phyloP scores from a whole-genome alignment of 306 rosid species.

The Corylus avellana region DNA sequence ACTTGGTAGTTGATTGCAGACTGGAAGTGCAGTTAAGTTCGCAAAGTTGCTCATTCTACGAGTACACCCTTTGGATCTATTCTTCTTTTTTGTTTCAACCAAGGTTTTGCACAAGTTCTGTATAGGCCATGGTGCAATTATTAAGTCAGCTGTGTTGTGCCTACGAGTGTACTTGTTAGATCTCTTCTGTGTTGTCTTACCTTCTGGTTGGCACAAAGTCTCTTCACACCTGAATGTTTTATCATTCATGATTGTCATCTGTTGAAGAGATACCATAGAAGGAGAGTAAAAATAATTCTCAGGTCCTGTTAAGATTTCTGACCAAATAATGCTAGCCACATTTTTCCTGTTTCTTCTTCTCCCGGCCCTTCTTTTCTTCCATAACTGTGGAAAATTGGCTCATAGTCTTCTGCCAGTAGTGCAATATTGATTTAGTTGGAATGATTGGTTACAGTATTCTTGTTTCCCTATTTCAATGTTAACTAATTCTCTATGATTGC shows the following conservation, averaged over 20 bases:
- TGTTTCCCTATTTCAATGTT: not conserved
- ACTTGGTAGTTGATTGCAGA: not conserved
- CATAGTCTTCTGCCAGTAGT: not conserved
- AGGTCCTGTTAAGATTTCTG: not conserved
- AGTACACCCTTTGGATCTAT: constrained; percentile 20
- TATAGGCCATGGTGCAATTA: not conserved
- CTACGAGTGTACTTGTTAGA: not conserved
- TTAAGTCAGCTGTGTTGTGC: not conserved
- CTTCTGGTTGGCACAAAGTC: not conserved
- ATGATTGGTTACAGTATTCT: too few relatives aligned
- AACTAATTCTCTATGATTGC: not conserved
- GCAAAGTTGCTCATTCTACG: not conserved
- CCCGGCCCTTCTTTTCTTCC: constrained; percentile 17
- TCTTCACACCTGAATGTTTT: not conserved
- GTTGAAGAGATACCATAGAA: not conserved
- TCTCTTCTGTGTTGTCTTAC: not conserved
- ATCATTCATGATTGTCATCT: not conserved
- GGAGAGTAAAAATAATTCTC: too few relatives aligned
- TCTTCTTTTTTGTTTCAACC: not conserved
- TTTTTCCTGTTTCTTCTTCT: not conserved
- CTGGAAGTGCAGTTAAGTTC: not conserved
- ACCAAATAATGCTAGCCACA: not conserved
- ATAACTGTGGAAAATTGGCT: constrained; percentile 3
- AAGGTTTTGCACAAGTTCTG: not conserved
- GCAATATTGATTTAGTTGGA: not conserved